Evolutionary conservation across 306 rosid genomes (phyloP).

Genomic region (Vigna trinervia): DNA sequence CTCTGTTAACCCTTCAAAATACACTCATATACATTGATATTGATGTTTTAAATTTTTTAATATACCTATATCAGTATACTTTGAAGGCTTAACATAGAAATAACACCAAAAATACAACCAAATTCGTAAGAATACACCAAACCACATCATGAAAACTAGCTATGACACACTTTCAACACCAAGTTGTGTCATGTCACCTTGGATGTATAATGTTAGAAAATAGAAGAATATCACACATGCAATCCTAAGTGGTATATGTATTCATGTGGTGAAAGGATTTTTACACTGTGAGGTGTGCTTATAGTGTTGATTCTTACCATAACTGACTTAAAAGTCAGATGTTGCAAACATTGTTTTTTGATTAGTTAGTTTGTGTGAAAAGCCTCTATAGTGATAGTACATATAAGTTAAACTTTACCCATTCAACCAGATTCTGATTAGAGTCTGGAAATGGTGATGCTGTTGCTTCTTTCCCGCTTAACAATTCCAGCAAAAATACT

Average conservation of each 20-base stretch:
- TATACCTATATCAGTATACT: too few relatives aligned
- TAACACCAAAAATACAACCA: too few relatives aligned
- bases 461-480: constrained; percentile 77
- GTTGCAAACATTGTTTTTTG: not conserved
- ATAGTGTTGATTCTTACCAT: not conserved
- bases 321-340: not conserved
- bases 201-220: constrained; percentile 2
- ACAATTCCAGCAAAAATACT: constrained; percentile 79
- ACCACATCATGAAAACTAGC: not conserved
- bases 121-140: not conserved
- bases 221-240: not conserved
- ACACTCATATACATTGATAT: too few relatives aligned
- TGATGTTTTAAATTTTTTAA: too few relatives aligned
- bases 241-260: not conserved
- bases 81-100: too few relatives aligned
- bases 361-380: not conserved
- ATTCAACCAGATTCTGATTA: constrained; percentile 64
- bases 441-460: constrained; percentile 55
- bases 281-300: too few relatives aligned
- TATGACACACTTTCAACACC: not conserved
- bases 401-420: constrained; percentile 26
- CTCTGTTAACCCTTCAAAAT: too few relatives aligned
- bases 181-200: not conserved
- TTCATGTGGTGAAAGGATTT: not conserved
- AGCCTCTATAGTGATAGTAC: not conserved